These are phyloP conservation scores for Ceratobasidium theobromae DNA, from an alignment of 1,284 basidiomycete species.

Conservation along the genomic window DNA sequence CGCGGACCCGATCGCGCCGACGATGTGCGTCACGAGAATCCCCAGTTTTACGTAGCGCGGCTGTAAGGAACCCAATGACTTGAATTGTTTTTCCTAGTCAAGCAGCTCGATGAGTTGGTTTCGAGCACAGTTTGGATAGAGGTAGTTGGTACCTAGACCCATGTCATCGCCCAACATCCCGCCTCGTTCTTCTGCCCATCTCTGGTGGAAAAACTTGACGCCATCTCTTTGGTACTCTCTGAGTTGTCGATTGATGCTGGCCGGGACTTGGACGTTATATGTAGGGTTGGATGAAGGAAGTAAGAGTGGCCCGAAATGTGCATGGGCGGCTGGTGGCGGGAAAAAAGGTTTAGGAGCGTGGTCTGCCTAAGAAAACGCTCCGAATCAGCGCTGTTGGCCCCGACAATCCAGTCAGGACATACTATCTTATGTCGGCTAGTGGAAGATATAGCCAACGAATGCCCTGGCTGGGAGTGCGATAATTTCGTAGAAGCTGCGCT, in stretches of 20 bases:
- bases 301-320: background rate
- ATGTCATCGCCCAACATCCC: slow-evolving; percentile 78
- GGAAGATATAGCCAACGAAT: no score
- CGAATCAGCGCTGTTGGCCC: no score
- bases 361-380: slow-evolving; percentile 52
- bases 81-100: slow-evolving; percentile 79
- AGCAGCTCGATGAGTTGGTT: background rate
- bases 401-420: no score
- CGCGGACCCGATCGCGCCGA: slow-evolving; percentile 60
- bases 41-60: slow-evolving; percentile 80
- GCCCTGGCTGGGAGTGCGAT: background rate
- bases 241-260: slow-evolving; percentile 73
- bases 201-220: slow-evolving; percentile 69
- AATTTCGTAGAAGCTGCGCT: slow-evolving; percentile 10
- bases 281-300: slow-evolving; percentile 3
- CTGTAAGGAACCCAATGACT: slow-evolving; percentile 80
- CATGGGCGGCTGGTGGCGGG: background rate
- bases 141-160: slow-evolving; percentile 82
- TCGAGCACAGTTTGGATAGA: no score
- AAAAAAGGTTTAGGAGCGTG: background rate
- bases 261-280: slow-evolving; percentile 56
- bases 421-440: no score
- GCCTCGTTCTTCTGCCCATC: slow-evolving; percentile 63
- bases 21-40: slow-evolving; percentile 60
- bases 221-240: slow-evolving; percentile 86